phyloP scores from a whole-genome alignment of 2,329 filamentous ascomycete genomes.

The Diatrype stigma region DNA sequence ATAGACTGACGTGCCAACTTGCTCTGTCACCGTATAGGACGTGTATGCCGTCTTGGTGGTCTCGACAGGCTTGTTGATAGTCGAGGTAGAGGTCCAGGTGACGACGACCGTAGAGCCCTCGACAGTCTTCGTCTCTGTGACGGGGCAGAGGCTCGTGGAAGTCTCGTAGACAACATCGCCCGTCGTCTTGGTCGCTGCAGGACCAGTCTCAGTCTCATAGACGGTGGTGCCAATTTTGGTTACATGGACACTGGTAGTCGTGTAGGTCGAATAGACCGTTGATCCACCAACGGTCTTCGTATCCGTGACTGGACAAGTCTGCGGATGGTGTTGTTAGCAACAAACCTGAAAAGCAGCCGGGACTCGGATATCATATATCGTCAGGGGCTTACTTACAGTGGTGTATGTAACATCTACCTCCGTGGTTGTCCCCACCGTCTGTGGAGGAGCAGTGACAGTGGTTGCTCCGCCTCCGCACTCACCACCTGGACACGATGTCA shows the following conservation, averaged over 20 bases:
- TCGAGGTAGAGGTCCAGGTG: constrained; percentile 36
- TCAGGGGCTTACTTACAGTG: constrained; percentile 12
- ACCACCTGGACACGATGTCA: constrained; percentile 37
- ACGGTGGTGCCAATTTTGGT: constrained; percentile 27
- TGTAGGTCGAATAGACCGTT: constrained; percentile 37
- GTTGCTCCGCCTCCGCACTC: constrained; percentile 23
- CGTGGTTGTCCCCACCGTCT: constrained; percentile 30
- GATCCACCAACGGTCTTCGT: constrained; percentile 32
- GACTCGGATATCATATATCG: background rate
- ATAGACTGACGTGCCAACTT: constrained; percentile 26
- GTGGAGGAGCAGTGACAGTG: constrained; percentile 34
- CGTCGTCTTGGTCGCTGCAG: constrained; percentile 33
- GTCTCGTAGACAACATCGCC: constrained; percentile 37
- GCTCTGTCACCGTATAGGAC: constrained; percentile 27
- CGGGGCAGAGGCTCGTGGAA: constrained; percentile 39
- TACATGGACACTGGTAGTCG: constrained; percentile 38
- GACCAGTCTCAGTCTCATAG: constrained; percentile 30
- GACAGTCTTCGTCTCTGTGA: constrained; percentile 41
- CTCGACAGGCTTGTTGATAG: constrained; percentile 26
- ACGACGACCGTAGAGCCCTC: constrained; percentile 36
- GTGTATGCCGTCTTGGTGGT: constrained; percentile 29
- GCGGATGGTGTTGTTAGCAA: constrained; percentile 26
- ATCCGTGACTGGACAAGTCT: constrained; percentile 28
- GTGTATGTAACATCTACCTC: constrained; percentile 37
- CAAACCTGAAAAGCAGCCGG: constrained; percentile 5